These are phyloP conservation scores for Ceriops decandra DNA, from an alignment of 345 rosid species.

Conservation along the genomic window DNA sequence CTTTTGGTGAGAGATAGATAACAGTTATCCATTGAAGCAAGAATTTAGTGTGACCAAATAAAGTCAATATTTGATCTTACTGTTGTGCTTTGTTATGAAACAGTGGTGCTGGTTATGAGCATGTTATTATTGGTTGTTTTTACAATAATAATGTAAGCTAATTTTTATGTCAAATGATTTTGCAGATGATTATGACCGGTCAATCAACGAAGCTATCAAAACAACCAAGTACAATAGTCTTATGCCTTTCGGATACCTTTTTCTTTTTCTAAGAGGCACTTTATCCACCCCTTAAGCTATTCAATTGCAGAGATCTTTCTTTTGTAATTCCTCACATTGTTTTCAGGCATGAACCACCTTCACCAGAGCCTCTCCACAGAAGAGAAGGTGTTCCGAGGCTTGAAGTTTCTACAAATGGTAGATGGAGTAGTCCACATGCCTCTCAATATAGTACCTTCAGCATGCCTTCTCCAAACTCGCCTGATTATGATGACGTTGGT, in stretches of 20 bases:
- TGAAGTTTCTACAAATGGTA: conserved; percentile 75
- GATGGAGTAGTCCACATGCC: conserved; percentile 44
- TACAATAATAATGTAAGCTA: conserved; percentile 2
- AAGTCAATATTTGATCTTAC: too few species aligned
- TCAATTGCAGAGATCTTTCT: too few species aligned
- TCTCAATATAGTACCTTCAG: conserved; percentile 45
- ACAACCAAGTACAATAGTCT: conserved; percentile 65
- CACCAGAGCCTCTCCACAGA: conserved; percentile 68
- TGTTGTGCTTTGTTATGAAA: background rate
- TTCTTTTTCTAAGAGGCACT: conserved; percentile 7
- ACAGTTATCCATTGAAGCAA: background rate
- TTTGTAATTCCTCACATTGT: background rate
- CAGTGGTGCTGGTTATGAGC: background rate
- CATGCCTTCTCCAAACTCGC: conserved; percentile 49
- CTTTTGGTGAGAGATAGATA: conserved; percentile 62
- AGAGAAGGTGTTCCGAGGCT: conserved; percentile 55
- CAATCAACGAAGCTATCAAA: conserved; percentile 97
- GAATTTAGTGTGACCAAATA: too few species aligned
- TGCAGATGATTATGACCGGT: conserved; percentile 98
- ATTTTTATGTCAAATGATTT: conserved; percentile 20
- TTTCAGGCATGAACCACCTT: conserved; percentile 68
- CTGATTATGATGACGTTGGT: conserved; percentile 64
- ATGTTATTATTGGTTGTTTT: background rate
- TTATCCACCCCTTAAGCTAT: background rate
- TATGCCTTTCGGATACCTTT: background rate